Evolutionary conservation across 176 grass and related monocot genomes (phyloP).

Genomic region (Carex pumila): DNA sequence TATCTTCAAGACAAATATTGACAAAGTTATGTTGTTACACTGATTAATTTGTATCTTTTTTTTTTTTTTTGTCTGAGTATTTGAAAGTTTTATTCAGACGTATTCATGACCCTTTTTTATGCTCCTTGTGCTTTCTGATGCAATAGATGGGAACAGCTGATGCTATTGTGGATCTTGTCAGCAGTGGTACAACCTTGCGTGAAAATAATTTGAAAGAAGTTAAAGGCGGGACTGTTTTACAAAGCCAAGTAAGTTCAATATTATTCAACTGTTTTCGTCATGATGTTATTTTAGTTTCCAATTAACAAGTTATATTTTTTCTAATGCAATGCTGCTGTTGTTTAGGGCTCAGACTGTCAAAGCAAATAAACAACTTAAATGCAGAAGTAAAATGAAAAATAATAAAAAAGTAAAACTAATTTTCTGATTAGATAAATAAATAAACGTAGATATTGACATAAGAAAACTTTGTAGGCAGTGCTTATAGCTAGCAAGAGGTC

Average conservation of each 20-base stretch:
- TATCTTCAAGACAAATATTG: not conserved
- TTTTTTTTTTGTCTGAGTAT: not conserved
- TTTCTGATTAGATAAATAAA: not conserved
- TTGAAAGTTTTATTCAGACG: not conserved
- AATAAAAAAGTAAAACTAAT: not conserved
- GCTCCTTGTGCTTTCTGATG: conserved; percentile 4
- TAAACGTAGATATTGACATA: not conserved
- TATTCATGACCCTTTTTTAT: not conserved
- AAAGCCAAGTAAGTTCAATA: conserved; percentile 81
- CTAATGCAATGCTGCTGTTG: not conserved
- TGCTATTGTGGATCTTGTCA: conserved; percentile 94
- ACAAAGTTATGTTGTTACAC: conserved; percentile 22
- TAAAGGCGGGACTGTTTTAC: conserved; percentile 69
- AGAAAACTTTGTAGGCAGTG: conserved; percentile 45
- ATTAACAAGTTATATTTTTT: not conserved
- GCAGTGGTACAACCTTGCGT: conserved; percentile 83
- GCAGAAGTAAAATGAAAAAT: not conserved
- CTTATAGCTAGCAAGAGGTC: conserved; percentile 82
- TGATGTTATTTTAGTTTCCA: not conserved
- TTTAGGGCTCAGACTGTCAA: not conserved
- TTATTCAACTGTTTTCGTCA: not conserved
- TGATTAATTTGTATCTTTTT: not conserved
- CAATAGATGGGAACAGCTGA: conserved; percentile 93
- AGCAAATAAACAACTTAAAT: not conserved
- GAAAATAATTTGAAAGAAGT: conserved; percentile 99